These are phyloP conservation scores for Rhododendron griersonianum DNA, from an alignment of 148 eudicot species.

Conservation along the genomic window DNA sequence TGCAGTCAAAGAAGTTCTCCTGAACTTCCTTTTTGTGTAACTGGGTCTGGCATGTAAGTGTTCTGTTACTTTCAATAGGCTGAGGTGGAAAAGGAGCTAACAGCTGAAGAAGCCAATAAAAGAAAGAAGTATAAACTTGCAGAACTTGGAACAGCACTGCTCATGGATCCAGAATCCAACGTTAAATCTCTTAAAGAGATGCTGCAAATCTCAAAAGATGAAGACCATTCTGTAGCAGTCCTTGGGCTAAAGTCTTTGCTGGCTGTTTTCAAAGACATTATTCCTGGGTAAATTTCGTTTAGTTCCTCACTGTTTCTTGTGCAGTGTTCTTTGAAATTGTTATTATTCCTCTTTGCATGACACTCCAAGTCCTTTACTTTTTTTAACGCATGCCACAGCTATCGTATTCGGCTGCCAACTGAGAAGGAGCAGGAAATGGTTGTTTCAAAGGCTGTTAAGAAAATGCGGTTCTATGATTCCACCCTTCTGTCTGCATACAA, in stretches of 20 bases:
- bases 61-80: slow-evolving; percentile 42
- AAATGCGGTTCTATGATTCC: slow-evolving; percentile 74
- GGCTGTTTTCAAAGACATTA: slow-evolving; percentile 86
- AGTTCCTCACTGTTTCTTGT: not conserved
- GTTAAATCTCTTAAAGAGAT: slow-evolving; percentile 67
- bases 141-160: slow-evolving; percentile 79
- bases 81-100: slow-evolving; percentile 72
- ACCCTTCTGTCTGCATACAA: slow-evolving; percentile 75
- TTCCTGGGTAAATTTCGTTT: slow-evolving; percentile 67
- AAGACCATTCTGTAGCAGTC: slow-evolving; percentile 48
- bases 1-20: not conserved
- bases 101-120: slow-evolving; percentile 61
- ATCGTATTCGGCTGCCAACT: slow-evolving; percentile 92
- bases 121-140: slow-evolving; percentile 69
- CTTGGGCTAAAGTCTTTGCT: slow-evolving; percentile 68
- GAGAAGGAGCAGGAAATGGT: slow-evolving; percentile 84
- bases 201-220: slow-evolving; percentile 70
- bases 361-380: not conserved
- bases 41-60: not conserved
- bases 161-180: slow-evolving; percentile 76
- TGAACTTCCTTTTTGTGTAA: not conserved
- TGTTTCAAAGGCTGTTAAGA: slow-evolving; percentile 75
- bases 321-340: not conserved
- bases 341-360: slow-evolving; percentile 3
- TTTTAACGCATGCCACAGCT: slow-evolving; percentile 40